Evolutionary conservation across 805 yeast genomes (phyloP).

Genomic region (Pichia californica): DNA sequence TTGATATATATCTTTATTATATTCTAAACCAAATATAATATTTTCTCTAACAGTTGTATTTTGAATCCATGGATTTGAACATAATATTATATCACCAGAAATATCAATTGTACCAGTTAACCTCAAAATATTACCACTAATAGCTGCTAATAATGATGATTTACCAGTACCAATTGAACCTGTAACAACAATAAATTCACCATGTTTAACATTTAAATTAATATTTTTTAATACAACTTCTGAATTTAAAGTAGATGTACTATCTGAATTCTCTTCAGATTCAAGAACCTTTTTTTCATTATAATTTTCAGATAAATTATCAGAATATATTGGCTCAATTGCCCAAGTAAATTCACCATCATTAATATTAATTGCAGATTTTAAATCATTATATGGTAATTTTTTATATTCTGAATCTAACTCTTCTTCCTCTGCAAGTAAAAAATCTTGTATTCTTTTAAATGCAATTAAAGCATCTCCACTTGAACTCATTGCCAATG

Average conservation of each 20-base stretch:
- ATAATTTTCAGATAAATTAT: too few species aligned
- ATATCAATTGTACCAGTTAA: constrained; percentile 43
- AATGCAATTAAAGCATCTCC: constrained; percentile 67
- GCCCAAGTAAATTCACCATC: constrained; percentile 27
- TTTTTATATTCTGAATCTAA: constrained; percentile 20
- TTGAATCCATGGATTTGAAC: constrained; percentile 78
- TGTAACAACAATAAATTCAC: constrained; percentile 69
- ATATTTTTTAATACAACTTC: constrained; percentile 41
- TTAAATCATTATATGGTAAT: constrained; percentile 9
- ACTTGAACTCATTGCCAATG: constrained; percentile 61
- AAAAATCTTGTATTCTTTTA: constrained; percentile 46
- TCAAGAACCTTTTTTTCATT: too few species aligned
- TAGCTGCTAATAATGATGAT: constrained; percentile 61
- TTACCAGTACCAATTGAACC: constrained; percentile 69
- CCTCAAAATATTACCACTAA: constrained; percentile 65
- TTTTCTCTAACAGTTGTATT: constrained; percentile 73
- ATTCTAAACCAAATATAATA: constrained; percentile 55
- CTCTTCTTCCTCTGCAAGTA: constrained; percentile 36
- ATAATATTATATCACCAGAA: constrained; percentile 45
- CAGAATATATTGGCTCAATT: too few species aligned
- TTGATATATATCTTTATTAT: constrained; percentile 43
- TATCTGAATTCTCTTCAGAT: too few species aligned
- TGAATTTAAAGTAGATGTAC: too few species aligned
- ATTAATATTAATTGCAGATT: constrained; percentile 39
- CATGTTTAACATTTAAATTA: constrained; percentile 46